Evolutionary conservation across 129 eudicot genomes (phyloP), one percentile per base, ranked within the genome.

Genomic region (Tagetes erecta): DNA sequence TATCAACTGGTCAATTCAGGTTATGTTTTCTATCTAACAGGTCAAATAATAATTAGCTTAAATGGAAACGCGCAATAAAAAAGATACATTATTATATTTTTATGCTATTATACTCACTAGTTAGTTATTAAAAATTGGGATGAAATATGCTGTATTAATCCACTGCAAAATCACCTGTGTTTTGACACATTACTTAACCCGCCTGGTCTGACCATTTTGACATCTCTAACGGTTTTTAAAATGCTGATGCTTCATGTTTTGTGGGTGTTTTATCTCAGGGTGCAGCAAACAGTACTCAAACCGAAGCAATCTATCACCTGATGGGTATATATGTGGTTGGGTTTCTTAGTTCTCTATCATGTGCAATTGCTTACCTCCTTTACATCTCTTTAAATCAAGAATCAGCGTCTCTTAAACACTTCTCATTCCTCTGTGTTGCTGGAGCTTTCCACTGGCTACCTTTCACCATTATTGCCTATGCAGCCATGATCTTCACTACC

Each of bases 361-460:
- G 88, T 53, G 95, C 92, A 47, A 67, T 82, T 41, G 56, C 82
- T 65, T 91, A 91, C 85, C 70, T 77, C 78, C 46, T 84, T 69
- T 87, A 87, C 47, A 70, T 80, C 73, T 63, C 46, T 41, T 8
- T 90, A 55, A 64, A 73, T 64, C 81, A 55, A 71, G 74, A 64
- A 6, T 66, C 94, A 62, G 84, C 84, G 9, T 84, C 91, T 9
- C 74, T 83, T 40, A 80, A 80, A 58, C 82, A 80, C 60, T 91
- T 82, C 35, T 40, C 87, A 13, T 86, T 91, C 59, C 76, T 91
- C 51, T 91, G 97, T 73, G 71, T 88, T 14, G 76, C 88, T 51
- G 97, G 95, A 73, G 85, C 97, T 55, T 88, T 91, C 78, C 97
- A 91, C 77, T 91, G 97, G 95, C 84, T 91, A 76, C 97, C 97